Conservation (phyloP, 2,329 filamentous ascomycete genomes). For the Bipolaris zeicola region DNA sequence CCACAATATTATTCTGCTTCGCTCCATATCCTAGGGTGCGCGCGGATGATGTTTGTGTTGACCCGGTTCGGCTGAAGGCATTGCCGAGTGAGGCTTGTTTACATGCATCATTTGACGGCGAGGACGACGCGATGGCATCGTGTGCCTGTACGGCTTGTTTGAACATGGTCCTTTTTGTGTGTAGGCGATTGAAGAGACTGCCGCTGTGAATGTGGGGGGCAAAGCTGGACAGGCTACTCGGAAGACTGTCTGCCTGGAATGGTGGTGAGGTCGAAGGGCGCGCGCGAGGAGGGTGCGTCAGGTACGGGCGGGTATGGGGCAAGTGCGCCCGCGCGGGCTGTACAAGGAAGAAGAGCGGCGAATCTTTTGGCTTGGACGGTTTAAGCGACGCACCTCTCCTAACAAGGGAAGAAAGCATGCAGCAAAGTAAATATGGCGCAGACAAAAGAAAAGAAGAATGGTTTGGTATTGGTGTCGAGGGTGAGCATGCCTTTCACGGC, state of each 20-base stretch:
- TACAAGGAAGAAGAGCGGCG: conserved; percentile 23
- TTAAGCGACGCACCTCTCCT: conserved; percentile 43
- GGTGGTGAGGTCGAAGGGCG: conserved; percentile 20
- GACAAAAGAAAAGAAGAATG: conserved; percentile 33
- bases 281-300: conserved; percentile 16
- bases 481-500: conserved; percentile 25
- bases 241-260: neutral
- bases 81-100: conserved; percentile 47
- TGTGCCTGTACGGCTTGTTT: conserved; percentile 50
- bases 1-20: conserved; percentile 32
- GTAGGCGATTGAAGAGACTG: conserved; percentile 24
- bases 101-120: conserved; percentile 28
- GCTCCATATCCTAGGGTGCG: conserved; percentile 44
- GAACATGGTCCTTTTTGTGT: conserved; percentile 44
- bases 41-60: conserved; percentile 35
- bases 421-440: conserved; percentile 38
- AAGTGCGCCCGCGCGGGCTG: conserved; percentile 25
- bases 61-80: conserved; percentile 47
- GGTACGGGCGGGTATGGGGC: conserved; percentile 18
- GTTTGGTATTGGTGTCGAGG: conserved; percentile 28
- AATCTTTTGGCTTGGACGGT: conserved; percentile 33
- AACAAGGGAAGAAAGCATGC: conserved; percentile 44
- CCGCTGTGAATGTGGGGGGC: conserved; percentile 18
- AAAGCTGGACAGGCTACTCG: neutral
- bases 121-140: conserved; percentile 38